Base-by-base conservation (phyloP, 352 stramenopile genomes). In the Phytophthora lateralis region DNA sequence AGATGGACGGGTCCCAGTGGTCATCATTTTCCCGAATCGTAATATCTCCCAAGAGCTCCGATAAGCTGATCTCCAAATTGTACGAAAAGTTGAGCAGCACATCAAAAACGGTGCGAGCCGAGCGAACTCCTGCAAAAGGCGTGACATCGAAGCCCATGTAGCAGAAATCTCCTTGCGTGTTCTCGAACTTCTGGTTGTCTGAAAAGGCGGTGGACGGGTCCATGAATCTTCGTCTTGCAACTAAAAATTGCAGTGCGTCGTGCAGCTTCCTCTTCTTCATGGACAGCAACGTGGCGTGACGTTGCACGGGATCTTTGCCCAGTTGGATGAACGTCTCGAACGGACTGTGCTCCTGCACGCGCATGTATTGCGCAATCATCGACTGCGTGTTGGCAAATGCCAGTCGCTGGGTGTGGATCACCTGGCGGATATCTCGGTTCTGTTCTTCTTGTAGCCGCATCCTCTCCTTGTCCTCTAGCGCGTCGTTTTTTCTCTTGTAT, bases 41-140 rank as follows among this genome's bases (percentile, higher is more conserved):
- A 38, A 83, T 79, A 50, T 80, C 75, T 24, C 75, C 75, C 34
- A 83, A 38, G 2, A 69, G 57, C 27, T 80, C 75, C 6, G 71
- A 77, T 37, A 83, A 64, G 63, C 71, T 80, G 35, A 83, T 83
- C 60, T 83, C 75, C 54, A 88, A 63, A 60, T 80, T 81, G 39
- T 76, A 71, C 42, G 65, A 64, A 38, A 83, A 88, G 37, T 78
- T 72, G 0, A 76, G 55, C 21, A 82, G 35, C 43, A 70, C 75
- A 43, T 85, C 71, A 53, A 82, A 83, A 11, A 84, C 71, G 10
- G 69, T 70, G 11, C 62, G 65, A 27, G 66, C 63, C 12, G 45
- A 61, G 14, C 39, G 55, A 8, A 78, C 29, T 0, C 51, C 63
- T n/a, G 42, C 53, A 60, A 85, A 83, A 15, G 78, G 78, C 12